Conservation (phyloP, 371 early-diverging fungal genomes). For the Choanephora cucurbitarum region DNA sequence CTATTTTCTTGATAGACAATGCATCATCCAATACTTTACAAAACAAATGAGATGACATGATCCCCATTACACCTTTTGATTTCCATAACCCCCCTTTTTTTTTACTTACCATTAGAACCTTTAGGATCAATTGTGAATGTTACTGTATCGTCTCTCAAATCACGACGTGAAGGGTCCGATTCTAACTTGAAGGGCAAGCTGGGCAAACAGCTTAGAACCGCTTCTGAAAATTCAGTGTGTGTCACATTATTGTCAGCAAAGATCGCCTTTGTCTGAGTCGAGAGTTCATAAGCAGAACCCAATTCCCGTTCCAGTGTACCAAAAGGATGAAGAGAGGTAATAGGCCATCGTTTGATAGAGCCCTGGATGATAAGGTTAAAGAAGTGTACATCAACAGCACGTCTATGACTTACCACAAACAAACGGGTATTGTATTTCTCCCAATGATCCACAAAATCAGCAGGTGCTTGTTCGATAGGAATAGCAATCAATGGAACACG, state of each 20-base stretch:
- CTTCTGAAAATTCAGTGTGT: slow-evolving; percentile 58
- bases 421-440: slow-evolving; percentile 55
- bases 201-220: slow-evolving; percentile 72
- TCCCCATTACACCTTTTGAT: no score
- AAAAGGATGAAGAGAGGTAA: slow-evolving; percentile 70
- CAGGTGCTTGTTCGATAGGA: slow-evolving; percentile 69
- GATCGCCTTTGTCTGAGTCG: slow-evolving; percentile 72
- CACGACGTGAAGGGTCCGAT: slow-evolving; percentile 70
- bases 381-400: no score
- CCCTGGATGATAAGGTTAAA: slow-evolving; percentile 25
- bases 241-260: slow-evolving; percentile 68
- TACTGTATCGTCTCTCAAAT: slow-evolving; percentile 47
- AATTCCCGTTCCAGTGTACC: slow-evolving; percentile 66
- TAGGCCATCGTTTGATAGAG: slow-evolving; percentile 76
- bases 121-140: slow-evolving; percentile 19
- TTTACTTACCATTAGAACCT: slow-evolving; percentile 15
- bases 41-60: background rate
- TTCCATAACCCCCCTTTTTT: no score
- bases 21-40: slow-evolving; percentile 12
- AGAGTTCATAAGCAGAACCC: slow-evolving; percentile 70
- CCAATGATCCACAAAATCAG: slow-evolving; percentile 66
- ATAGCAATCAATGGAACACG: slow-evolving; percentile 82
- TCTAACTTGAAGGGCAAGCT: slow-evolving; percentile 15
- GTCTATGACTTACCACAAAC: slow-evolving; percentile 30
- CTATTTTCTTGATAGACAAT: slow-evolving; percentile 87